phyloP scores from a whole-genome alignment of 352 stramenopile species.

The Phytophthora sansomeana region DNA sequence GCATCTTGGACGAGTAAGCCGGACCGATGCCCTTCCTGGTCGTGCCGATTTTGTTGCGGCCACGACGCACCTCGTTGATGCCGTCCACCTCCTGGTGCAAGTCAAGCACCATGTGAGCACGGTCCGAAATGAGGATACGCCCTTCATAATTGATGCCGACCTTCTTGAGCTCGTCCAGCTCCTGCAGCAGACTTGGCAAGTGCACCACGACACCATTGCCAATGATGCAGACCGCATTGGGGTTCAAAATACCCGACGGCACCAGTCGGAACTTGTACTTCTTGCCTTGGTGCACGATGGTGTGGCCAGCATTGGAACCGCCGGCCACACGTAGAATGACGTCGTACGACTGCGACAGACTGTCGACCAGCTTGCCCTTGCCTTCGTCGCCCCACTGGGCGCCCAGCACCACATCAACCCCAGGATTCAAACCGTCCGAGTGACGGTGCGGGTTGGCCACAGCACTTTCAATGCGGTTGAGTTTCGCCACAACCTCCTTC shows the following conservation, averaged over 20 bases:
- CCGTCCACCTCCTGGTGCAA: slow-evolving; percentile 96
- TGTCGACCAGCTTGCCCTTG: slow-evolving; percentile 99
- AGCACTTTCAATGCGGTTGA: slow-evolving; percentile 88
- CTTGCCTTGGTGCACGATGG: slow-evolving; percentile 97
- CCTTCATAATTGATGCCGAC: slow-evolving; percentile 93
- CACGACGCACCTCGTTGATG: slow-evolving; percentile 85
- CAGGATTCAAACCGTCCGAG: slow-evolving; percentile 67
- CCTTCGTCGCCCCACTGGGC: slow-evolving; percentile 99
- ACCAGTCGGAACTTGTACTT: slow-evolving; percentile 99
- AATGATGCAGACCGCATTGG: slow-evolving; percentile 95
- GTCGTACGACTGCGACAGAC: slow-evolving; percentile 95
- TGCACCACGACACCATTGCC: slow-evolving; percentile 99
- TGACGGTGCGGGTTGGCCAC: slow-evolving; percentile 84
- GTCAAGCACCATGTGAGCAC: slow-evolving; percentile 99
- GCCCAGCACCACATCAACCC: slow-evolving; percentile 95
- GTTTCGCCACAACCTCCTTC: slow-evolving; percentile 85
- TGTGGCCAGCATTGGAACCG: slow-evolving; percentile 99
- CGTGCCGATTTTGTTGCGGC: slow-evolving; percentile 98
- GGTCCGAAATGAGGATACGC: slow-evolving; percentile 97
- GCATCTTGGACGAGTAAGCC: slow-evolving; percentile 99
- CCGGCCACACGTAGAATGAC: slow-evolving; percentile 97
- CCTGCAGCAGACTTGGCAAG: slow-evolving; percentile 95
- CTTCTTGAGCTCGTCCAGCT: slow-evolving; percentile 92
- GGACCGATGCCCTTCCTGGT: slow-evolving; percentile 99
- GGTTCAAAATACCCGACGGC: slow-evolving; percentile 98